Percentiles rank a stretch among this genome's conserved stretches.
Conservation (phyloP, 805 yeast genomes). For the Phaffomyces thermotolerans region DNA sequence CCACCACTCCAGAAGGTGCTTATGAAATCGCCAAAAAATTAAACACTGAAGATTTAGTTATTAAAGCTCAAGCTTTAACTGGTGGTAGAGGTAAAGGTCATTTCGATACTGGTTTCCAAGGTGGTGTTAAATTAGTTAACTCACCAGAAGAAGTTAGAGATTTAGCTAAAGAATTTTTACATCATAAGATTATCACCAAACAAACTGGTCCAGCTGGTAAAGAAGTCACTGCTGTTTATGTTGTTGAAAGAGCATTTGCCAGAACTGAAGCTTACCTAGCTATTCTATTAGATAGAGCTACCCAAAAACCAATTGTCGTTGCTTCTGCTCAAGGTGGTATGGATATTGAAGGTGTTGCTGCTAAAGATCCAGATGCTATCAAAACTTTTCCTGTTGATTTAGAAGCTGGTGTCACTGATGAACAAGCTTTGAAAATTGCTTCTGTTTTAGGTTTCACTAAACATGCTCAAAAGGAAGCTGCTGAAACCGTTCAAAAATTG, state of each 20-base stretch:
- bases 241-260: constrained; percentile 91
- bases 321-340: constrained; percentile 99
- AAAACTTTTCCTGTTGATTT: constrained; percentile 77
- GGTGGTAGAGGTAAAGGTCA: constrained; percentile 99
- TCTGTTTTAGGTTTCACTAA: constrained; percentile 72
- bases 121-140: constrained; percentile 89
- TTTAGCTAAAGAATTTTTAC: constrained; percentile 82
- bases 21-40: constrained; percentile 71
- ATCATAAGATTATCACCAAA: constrained; percentile 91
- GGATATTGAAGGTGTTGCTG: constrained; percentile 99
- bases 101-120: constrained; percentile 90
- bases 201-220: constrained; percentile 98
- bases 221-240: constrained; percentile 91
- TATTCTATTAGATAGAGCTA: constrained; percentile 87
- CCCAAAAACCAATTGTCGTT: constrained; percentile 86
- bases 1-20: constrained; percentile 86
- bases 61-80: constrained; percentile 97
- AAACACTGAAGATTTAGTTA: constrained; percentile 74
- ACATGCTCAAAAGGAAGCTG: constrained; percentile 78
- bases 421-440: constrained; percentile 71
- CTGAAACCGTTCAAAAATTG: constrained; percentile 75
- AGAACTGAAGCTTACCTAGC: constrained; percentile 94
- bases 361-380: constrained; percentile 83
- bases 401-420: constrained; percentile 72
- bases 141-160: constrained; percentile 82